phyloP scores from a whole-genome alignment of 2,329 filamentous ascomycete genomes.

The Lasiodiplodia citricola region DNA sequence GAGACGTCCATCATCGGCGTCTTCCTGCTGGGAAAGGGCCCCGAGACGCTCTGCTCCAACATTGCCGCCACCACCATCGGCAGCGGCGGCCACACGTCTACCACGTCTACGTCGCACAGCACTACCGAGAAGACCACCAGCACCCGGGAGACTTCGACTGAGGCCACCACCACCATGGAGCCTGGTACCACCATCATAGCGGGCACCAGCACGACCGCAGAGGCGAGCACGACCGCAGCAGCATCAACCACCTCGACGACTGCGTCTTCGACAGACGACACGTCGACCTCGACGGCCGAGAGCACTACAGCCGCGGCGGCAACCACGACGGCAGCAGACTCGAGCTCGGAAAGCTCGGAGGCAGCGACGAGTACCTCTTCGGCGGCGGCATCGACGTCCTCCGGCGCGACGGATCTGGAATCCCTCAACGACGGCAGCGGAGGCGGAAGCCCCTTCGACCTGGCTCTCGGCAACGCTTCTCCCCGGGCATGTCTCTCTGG shows the following conservation, averaged over 20 bases:
- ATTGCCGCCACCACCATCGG: conserved; percentile 32
- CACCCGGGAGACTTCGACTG: conserved; percentile 27
- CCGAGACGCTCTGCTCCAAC: conserved; percentile 46
- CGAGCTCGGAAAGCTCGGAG: conserved; percentile 27
- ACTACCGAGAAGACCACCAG: conserved; percentile 16
- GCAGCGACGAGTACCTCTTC: conserved; percentile 15
- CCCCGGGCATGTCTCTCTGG: not conserved
- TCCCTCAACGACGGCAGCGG: conserved; percentile 38
- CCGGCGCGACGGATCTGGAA: conserved; percentile 39
- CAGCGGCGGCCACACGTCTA: conserved; percentile 17
- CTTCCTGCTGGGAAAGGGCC: conserved; percentile 48
- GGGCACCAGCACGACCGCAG: conserved; percentile 30
- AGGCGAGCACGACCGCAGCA: conserved; percentile 22
- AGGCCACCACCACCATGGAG: conserved; percentile 24
- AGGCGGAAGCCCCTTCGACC: conserved; percentile 54
- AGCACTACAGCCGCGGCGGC: conserved; percentile 27
- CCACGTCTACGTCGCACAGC: conserved; percentile 27
- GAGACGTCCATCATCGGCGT: conserved; percentile 50
- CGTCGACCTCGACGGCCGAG: conserved; percentile 22
- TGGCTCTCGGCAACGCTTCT: conserved; percentile 24
- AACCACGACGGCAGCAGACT: conserved; percentile 21
- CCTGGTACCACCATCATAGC: conserved; percentile 27
- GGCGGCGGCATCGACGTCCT: conserved; percentile 29
- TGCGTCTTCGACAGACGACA: not conserved
- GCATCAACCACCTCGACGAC: not conserved